Evolutionary conservation across 495 filamentous ascomycete species (phyloP).

Genomic region (Mycothermus thermophilus): DNA sequence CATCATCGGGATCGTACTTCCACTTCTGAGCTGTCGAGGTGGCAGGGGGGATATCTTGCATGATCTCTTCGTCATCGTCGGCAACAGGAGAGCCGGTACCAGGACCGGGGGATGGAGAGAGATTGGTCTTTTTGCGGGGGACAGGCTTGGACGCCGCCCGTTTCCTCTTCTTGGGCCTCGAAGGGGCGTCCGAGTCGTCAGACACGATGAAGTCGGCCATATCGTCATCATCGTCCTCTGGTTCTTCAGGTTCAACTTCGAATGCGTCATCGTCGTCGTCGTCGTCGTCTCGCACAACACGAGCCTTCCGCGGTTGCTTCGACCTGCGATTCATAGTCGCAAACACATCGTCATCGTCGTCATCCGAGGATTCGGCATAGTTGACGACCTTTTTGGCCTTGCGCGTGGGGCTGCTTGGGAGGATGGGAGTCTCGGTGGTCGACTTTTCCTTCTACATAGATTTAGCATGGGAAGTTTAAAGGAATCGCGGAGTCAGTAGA

Average conservation of each 20-base stretch:
- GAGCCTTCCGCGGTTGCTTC: conserved; percentile 20
- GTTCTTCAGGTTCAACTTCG: conserved; percentile 38
- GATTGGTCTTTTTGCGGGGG: conserved; percentile 44
- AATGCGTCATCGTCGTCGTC: conserved; percentile 57
- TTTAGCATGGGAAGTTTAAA: no score
- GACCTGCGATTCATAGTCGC: conserved; percentile 25
- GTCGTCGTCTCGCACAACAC: conserved; percentile 25
- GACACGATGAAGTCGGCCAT: conserved; percentile 82
- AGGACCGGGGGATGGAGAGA: conserved; percentile 26
- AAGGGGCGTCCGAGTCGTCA: conserved; percentile 60
- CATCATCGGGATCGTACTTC: conserved; percentile 70
- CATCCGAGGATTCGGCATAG: conserved; percentile 53
- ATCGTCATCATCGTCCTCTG: conserved; percentile 53
- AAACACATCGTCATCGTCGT: conserved; percentile 47
- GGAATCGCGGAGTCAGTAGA: conserved; percentile 24
- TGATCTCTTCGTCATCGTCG: conserved; percentile 25
- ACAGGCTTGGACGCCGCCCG: conserved; percentile 37
- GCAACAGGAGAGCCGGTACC: conserved; percentile 1
- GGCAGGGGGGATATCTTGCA: conserved; percentile 34
- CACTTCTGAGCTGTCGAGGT: conserved; percentile 71
- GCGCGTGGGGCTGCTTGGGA: conserved; percentile 44
- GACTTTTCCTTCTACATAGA: conserved; percentile 20
- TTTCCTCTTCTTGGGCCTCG: conserved; percentile 57
- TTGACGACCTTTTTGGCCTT: conserved; percentile 45
- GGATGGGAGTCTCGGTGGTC: no score